phyloP scores from a whole-genome alignment of 768 basidiomycete species.

The Boletus vinaceobasis region DNA sequence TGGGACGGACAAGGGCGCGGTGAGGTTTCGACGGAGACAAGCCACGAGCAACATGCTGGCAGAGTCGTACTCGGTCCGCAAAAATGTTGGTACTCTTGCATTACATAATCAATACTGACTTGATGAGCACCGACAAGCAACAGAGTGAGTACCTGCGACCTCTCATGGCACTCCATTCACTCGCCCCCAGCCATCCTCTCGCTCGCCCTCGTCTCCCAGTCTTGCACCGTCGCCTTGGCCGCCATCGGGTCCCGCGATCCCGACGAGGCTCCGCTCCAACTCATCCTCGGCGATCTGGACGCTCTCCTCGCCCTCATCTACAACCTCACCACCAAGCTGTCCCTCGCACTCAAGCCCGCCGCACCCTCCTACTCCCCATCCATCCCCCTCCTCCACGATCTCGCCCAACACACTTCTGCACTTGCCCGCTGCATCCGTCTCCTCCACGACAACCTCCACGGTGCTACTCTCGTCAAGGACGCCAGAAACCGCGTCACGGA shows the following conservation, averaged over 20 bases:
- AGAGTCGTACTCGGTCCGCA: not conserved
- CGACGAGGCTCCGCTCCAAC: conserved; percentile 18
- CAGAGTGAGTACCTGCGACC: not conserved
- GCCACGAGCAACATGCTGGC: not conserved
- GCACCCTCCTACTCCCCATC: conserved; percentile 51
- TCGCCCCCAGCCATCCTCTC: conserved; percentile 6
- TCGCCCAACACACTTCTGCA: conserved; percentile 46
- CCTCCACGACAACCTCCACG: conserved; percentile 41
- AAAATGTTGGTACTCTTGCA: not conserved
- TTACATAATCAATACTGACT: conserved; percentile 15
- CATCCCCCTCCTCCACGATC: conserved; percentile 49
- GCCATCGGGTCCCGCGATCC: not conserved
- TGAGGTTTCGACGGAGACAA: not conserved
- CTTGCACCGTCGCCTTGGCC: conserved; percentile 22
- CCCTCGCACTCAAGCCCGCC: conserved; percentile 60
- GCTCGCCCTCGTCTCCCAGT: conserved; percentile 11
- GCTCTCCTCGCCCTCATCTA: conserved; percentile 59
- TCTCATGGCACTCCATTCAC: not conserved
- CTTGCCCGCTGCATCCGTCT: conserved; percentile 50
- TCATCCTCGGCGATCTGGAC: conserved; percentile 53
- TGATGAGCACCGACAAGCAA: conserved; percentile 32
- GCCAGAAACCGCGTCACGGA: conserved; percentile 37
- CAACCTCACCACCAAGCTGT: conserved; percentile 53
- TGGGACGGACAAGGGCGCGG: too few relatives aligned
- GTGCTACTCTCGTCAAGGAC: conserved; percentile 46